Evolutionary conservation across 345 rosid species (phyloP), one percentile per base, ranked within the genome.

Genomic region (Syzygium grande): DNA sequence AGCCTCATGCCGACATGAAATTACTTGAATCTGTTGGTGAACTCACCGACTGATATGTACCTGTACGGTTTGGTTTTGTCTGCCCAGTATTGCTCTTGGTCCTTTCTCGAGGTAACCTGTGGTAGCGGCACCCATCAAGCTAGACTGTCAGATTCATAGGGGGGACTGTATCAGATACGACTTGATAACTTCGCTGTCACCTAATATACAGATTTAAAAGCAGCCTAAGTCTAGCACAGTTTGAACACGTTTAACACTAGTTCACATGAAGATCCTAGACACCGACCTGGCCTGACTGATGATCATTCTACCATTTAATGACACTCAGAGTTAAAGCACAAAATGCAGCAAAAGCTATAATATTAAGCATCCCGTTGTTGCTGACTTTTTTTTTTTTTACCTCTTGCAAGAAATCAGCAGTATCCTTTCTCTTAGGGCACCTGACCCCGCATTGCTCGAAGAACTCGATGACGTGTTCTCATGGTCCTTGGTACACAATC

Each of bases 341-440:
- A 68, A 34, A 68, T 68, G 46, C 46, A 34, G 25, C 79, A 34
- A 30, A 34, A 73, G 80, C 80, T 2, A 1, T 73, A 4, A 73
- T 17, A 0, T 38, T 34, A 34, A 34, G 46, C 46, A 73, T 38
- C 3, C 3, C 80, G 19, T 34, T 68, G 46, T 34, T 34, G 49
- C 80, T 73, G 68, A 58, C 29, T 19, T 23, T 65, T 58, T 21
- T 3, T 16, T 51, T 41, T 86, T 51, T 78, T 84, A 97, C 98
- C 98, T 98, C 99, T 91, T 94, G 99, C 87, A 93, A 89, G 90
- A 98, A 98, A 86, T 96, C 99, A 49, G 99, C 99, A 1, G 97
- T 91, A 63, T 96, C 98, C 89, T 98, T 96, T 87, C 99, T 92
- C 38, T 96, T 95, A 0, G 99, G 98, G 73, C 96, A 95, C 49